Conservation (phyloP, 164 flowering plant species). For the Liquidambar formosana region DNA sequence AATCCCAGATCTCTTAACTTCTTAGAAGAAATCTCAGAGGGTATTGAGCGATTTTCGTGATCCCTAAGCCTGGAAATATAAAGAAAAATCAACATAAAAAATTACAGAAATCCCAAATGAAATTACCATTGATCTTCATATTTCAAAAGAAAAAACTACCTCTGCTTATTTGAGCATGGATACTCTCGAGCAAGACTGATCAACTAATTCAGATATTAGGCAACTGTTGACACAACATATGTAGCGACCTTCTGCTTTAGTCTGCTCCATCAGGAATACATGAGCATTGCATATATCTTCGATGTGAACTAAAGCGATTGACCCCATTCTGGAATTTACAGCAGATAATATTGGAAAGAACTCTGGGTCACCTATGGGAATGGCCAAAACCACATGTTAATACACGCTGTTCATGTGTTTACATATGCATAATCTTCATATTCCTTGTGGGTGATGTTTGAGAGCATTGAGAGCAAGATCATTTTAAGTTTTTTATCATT, state of each 20-base stretch:
- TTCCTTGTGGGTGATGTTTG: too few relatives aligned
- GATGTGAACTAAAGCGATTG: constrained; percentile 65
- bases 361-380: constrained; percentile 47
- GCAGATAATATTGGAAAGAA: constrained; percentile 47
- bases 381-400: background rate
- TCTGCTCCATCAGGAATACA: constrained; percentile 68
- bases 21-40: constrained; percentile 55
- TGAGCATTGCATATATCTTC: constrained; percentile 81
- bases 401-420: background rate
- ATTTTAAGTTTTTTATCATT: too few relatives aligned
- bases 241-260: constrained; percentile 58
- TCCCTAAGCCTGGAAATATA: constrained; percentile 31
- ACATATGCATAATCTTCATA: too few relatives aligned
- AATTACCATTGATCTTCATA: background rate
- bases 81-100: background rate
- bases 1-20: constrained; percentile 66
- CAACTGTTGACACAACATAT: constrained; percentile 54
- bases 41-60: constrained; percentile 26
- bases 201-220: constrained; percentile 36
- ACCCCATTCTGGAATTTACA: constrained; percentile 72
- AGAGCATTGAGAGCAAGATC: too few relatives aligned
- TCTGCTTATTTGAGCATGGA: constrained; percentile 26
- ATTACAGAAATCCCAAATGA: background rate
- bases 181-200: constrained; percentile 39
- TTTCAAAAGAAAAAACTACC: constrained; percentile 27